These are phyloP conservation scores for Ruellia speciosa DNA, from an alignment of 305 asterid species.

Conservation along the genomic window DNA sequence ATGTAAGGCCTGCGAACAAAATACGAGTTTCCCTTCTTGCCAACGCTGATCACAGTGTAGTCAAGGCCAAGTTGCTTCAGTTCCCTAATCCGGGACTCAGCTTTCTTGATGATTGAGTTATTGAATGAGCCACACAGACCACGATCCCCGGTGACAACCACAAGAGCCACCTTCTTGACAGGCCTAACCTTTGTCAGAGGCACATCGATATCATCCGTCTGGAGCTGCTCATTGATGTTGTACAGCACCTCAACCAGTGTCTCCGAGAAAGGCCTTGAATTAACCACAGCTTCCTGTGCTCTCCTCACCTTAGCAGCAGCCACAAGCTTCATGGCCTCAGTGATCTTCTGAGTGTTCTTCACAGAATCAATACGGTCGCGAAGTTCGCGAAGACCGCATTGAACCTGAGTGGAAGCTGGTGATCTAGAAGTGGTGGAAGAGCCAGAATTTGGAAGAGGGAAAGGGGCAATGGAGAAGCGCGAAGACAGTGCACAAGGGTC, in stretches of 20 bases:
- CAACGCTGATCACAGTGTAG: constrained; percentile 64
- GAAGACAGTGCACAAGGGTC: constrained; percentile 55
- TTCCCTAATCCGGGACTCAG: constrained; percentile 50
- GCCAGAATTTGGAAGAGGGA: constrained; percentile 42
- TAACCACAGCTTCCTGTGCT: constrained; percentile 92
- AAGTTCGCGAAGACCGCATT: constrained; percentile 68
- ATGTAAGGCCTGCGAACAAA: constrained; percentile 64
- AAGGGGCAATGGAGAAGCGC: constrained; percentile 52
- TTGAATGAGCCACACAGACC: constrained; percentile 89
- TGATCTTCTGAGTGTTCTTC: constrained; percentile 84
- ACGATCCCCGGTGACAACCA: constrained; percentile 87
- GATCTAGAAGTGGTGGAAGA: constrained; percentile 40
- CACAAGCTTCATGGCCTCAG: constrained; percentile 95
- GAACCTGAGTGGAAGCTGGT: constrained; percentile 45
- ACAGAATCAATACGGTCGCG: constrained; percentile 76
- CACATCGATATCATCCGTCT: constrained; percentile 58
- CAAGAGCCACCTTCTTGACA: constrained; percentile 81
- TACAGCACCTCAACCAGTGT: constrained; percentile 48
- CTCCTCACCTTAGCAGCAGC: constrained; percentile 92
- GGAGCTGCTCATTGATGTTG: constrained; percentile 90
- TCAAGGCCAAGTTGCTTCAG: constrained; percentile 53
- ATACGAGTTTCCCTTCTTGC: constrained; percentile 70
- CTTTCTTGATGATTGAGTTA: constrained; percentile 55
- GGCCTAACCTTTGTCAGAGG: constrained; percentile 69
- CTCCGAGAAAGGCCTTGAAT: constrained; percentile 48